Evolutionary conservation across 345 rosid genomes (phyloP).

Genomic region (Ricinus communis): DNA sequence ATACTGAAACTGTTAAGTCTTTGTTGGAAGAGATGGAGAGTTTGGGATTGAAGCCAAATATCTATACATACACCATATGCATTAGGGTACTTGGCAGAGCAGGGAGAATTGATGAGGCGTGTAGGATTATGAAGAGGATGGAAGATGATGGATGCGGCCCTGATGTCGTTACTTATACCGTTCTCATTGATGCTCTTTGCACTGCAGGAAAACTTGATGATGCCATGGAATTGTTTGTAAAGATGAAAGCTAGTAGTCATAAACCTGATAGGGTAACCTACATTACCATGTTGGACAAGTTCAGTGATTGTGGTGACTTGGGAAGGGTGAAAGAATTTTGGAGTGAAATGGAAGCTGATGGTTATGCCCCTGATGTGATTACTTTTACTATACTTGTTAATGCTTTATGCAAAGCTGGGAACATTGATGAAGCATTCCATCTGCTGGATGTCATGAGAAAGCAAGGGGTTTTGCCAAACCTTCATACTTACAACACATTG

Average conservation of each 20-base stretch:
- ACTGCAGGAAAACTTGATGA: conserved; percentile 60
- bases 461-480: conserved; percentile 62
- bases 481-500: conserved; percentile 79
- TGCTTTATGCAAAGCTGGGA: conserved; percentile 68
- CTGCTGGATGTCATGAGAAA: conserved; percentile 66
- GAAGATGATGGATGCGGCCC: conserved; percentile 85
- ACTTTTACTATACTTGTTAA: conserved; percentile 71
- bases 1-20: conserved; percentile 59
- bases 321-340: conserved; percentile 70
- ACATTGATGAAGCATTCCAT: conserved; percentile 60
- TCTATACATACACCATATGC: conserved; percentile 92
- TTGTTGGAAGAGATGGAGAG: conserved; percentile 79
- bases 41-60: conserved; percentile 79
- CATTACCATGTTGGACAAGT: conserved; percentile 75
- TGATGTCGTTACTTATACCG: conserved; percentile 85
- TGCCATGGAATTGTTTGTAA: conserved; percentile 58
- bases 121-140: conserved; percentile 67
- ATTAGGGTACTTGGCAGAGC: conserved; percentile 81
- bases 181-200: conserved; percentile 85
- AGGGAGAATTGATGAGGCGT: conserved; percentile 73
- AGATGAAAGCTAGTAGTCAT: conserved; percentile 76
- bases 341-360: conserved; percentile 83
- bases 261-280: conserved; percentile 82
- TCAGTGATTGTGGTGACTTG: conserved; percentile 66
- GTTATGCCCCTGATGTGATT: conserved; percentile 78